Conservation (phyloP, 768 basidiomycete species). For the Boletus barrowsii region DNA sequence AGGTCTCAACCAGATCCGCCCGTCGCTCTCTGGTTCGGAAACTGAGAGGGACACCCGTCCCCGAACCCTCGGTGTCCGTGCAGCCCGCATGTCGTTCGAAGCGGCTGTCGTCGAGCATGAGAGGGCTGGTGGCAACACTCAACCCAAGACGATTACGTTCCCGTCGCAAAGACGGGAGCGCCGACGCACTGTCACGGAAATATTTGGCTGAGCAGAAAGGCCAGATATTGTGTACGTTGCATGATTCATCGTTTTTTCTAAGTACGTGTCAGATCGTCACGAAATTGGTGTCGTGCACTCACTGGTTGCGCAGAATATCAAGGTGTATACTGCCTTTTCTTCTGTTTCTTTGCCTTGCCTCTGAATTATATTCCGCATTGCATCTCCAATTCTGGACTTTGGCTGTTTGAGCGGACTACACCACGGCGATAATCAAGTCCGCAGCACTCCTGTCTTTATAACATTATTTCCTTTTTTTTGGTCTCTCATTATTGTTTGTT, state of each 20-base stretch:
- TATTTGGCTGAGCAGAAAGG: conserved; percentile 32
- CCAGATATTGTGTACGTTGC: conserved; percentile 12
- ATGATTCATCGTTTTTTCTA: conserved; percentile 5
- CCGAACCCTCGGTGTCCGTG: conserved; percentile 37
- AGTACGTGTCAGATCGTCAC: conserved; percentile 14
- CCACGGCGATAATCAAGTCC: conserved; percentile 8
- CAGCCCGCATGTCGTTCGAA: conserved; percentile 48
- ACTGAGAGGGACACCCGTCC: conserved; percentile 46
- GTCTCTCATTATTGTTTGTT: conserved; percentile 19
- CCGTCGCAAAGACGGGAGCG: conserved; percentile 38
- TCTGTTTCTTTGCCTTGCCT: conserved; percentile 3
- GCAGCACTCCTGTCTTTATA: conserved; percentile 25
- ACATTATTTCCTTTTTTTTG: conserved; percentile 28
- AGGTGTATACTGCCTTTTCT: conserved; percentile 22
- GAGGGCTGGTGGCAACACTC: conserved; percentile 29
- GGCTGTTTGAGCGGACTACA: conserved; percentile 15
- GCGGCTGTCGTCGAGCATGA: conserved; percentile 28
- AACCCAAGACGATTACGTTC: conserved; percentile 37
- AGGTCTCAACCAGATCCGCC: conserved; percentile 23
- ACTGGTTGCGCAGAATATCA: conserved; percentile 5
- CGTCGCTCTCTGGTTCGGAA: conserved; percentile 45
- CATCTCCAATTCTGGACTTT: conserved; percentile 16
- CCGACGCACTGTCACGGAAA: conserved; percentile 51
- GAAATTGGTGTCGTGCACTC: neutral
- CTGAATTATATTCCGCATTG: conserved; percentile 28